phyloP scores from a whole-genome alignment of 768 basidiomycete species.

The Termitomyces sp. region DNA sequence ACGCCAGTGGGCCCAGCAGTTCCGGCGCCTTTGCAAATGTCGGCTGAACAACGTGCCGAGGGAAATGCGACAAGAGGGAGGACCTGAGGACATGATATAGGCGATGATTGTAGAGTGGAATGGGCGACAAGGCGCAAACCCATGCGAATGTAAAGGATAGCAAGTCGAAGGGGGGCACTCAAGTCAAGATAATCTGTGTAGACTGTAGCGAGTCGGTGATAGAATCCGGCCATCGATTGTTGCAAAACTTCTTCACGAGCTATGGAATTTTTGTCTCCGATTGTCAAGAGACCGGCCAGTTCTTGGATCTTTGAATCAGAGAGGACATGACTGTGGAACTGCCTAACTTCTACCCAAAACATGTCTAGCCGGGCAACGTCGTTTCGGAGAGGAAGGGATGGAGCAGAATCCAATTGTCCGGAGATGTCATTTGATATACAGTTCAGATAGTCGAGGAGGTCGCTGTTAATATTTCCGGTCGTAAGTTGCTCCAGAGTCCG shows the following conservation, averaged over 20 bases:
- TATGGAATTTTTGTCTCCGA: constrained; percentile 28
- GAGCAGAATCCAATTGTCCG: constrained; percentile 18
- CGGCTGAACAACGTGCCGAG: constrained; percentile 34
- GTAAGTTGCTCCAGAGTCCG: constrained; percentile 43
- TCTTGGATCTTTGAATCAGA: constrained; percentile 40
- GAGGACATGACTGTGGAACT: constrained; percentile 63
- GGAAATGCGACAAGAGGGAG: constrained; percentile 49
- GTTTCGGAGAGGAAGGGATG: constrained; percentile 27
- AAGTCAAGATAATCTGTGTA: constrained; percentile 76
- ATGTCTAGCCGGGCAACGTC: constrained; percentile 46
- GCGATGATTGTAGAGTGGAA: constrained; percentile 12
- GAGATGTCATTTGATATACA: constrained; percentile 23
- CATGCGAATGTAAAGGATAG: constrained; percentile 59
- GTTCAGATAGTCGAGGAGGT: constrained; percentile 40
- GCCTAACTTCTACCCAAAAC: constrained; percentile 73
- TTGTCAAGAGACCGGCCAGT: constrained; percentile 34
- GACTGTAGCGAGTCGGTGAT: constrained; percentile 57
- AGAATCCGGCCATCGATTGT: constrained; percentile 72
- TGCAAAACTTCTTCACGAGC: constrained; percentile 70
- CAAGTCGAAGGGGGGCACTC: constrained; percentile 55
- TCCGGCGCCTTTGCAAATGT: constrained; percentile 22
- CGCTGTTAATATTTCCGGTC: constrained; percentile 52
- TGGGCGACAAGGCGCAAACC: constrained; percentile 55
- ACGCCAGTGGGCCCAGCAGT: constrained; percentile 22
- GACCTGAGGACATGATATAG: constrained; percentile 16